Evolutionary conservation across 1,284 basidiomycete genomes (phyloP).

Genomic region (Melanopsichium pennsylvanicum): DNA sequence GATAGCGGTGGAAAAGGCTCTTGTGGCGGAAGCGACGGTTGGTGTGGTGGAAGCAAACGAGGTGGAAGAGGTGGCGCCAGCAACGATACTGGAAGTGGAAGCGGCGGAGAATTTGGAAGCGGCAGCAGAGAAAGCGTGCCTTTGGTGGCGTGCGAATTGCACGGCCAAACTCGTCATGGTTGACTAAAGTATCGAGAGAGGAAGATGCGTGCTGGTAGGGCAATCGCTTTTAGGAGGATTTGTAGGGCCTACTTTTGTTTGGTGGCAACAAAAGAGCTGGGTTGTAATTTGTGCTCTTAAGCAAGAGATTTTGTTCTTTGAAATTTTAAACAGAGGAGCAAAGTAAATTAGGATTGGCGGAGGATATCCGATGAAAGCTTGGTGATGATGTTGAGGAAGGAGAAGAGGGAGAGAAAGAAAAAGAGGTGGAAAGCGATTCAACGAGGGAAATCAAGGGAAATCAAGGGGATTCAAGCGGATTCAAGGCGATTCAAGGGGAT

Average conservation of each 20-base stretch:
- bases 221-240: constrained; percentile 11
- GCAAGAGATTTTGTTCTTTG: background rate
- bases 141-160: constrained; percentile 48
- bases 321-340: no score
- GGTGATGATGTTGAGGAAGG: constrained; percentile 1
- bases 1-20: constrained; percentile 42
- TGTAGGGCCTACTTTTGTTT: no score
- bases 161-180: constrained; percentile 47
- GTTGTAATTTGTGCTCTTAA: no score
- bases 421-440: no score
- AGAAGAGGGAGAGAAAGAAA: no score
- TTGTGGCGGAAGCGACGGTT: constrained; percentile 16
- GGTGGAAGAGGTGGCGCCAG: constrained; percentile 21
- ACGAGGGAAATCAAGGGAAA: background rate
- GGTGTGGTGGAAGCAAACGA: constrained; percentile 29
- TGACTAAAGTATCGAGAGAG: background rate
- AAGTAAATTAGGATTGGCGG: no score
- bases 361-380: background rate
- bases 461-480: background rate
- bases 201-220: background rate
- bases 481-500: background rate
- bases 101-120: constrained; percentile 30
- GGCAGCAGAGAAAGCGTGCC: constrained; percentile 42
- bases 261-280: constrained; percentile 17
- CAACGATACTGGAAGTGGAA: constrained; percentile 22